Conservation (phyloP, 257 asterid genomes). For the Thymus mandschuricus region DNA sequence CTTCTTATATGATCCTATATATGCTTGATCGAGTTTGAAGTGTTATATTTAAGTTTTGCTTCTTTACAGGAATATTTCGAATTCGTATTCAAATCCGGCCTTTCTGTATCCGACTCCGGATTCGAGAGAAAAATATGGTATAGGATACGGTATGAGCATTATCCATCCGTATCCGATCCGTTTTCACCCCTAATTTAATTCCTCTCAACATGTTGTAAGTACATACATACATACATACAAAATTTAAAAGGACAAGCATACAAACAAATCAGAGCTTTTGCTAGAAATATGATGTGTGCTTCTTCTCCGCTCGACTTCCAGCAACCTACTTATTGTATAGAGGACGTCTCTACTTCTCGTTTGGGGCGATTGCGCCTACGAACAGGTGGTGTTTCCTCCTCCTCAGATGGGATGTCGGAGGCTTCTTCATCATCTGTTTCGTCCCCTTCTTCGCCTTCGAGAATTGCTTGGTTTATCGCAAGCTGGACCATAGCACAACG, state of each 20-base stretch:
- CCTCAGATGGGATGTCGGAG: constrained; percentile 35
- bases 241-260: neutral
- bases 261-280: neutral
- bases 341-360: constrained; percentile 65
- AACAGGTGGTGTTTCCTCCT: constrained; percentile 47
- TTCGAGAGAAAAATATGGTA: too few relatives aligned
- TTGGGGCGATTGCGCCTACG: constrained; percentile 78
- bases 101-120: too few relatives aligned
- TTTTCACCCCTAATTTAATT: neutral
- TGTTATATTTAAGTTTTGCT: too few relatives aligned
- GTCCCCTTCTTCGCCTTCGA: constrained; percentile 60
- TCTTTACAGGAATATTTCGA: too few relatives aligned
- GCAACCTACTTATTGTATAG: constrained; percentile 16
- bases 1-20: too few relatives aligned
- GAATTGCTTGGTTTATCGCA: constrained; percentile 56
- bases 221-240: neutral
- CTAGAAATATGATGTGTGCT: neutral
- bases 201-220: neutral
- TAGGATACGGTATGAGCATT: too few relatives aligned
- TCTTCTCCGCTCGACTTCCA: constrained; percentile 4
- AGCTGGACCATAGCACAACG: constrained; percentile 43
- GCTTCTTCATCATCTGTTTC: constrained; percentile 41
- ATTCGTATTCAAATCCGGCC: too few relatives aligned
- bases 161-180: too few relatives aligned
- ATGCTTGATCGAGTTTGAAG: too few relatives aligned